These are phyloP conservation scores for Phyllostachys edulis DNA, from an alignment of 176 grass and related monocot species.

Conservation along the genomic window DNA sequence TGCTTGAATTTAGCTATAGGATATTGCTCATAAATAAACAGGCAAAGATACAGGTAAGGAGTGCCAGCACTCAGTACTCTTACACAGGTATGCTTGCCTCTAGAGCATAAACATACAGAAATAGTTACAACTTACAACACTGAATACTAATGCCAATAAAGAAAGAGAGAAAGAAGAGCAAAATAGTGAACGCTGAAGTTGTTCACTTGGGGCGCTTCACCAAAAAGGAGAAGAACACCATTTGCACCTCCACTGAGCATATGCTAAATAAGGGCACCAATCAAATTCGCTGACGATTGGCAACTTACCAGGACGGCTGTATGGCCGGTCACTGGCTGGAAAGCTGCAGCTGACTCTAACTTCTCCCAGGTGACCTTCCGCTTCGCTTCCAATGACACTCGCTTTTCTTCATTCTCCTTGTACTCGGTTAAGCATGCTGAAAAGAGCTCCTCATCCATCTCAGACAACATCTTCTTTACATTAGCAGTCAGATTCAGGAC, in stretches of 20 bases:
- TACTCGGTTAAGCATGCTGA: slow-evolving; percentile 54
- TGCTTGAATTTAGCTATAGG: slow-evolving; percentile 14
- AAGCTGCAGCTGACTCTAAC: slow-evolving; percentile 67
- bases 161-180: neutral
- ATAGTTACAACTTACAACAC: slow-evolving; percentile 53
- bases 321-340: slow-evolving; percentile 82
- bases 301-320: slow-evolving; percentile 78
- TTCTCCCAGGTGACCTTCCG: slow-evolving; percentile 64
- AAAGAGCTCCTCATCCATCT: slow-evolving; percentile 81
- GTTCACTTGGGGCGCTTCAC: slow-evolving; percentile 25
- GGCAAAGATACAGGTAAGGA: slow-evolving; percentile 41
- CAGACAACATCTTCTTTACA: slow-evolving; percentile 81
- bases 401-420: slow-evolving; percentile 73
- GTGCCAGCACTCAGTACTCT: slow-evolving; percentile 21
- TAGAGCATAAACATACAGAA: slow-evolving; percentile 25
- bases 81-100: slow-evolving; percentile 48
- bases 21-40: slow-evolving; percentile 23
- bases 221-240: slow-evolving; percentile 27
- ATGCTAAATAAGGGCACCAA: slow-evolving; percentile 38
- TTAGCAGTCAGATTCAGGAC: slow-evolving; percentile 79
- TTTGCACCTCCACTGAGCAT: neutral
- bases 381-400: slow-evolving; percentile 41
- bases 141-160: slow-evolving; percentile 28
- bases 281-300: slow-evolving; percentile 31
- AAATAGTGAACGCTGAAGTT: slow-evolving; percentile 11